These are phyloP conservation scores for Priceomyces castillae DNA, from an alignment of 805 yeast genomes.

Conservation along the genomic window DNA sequence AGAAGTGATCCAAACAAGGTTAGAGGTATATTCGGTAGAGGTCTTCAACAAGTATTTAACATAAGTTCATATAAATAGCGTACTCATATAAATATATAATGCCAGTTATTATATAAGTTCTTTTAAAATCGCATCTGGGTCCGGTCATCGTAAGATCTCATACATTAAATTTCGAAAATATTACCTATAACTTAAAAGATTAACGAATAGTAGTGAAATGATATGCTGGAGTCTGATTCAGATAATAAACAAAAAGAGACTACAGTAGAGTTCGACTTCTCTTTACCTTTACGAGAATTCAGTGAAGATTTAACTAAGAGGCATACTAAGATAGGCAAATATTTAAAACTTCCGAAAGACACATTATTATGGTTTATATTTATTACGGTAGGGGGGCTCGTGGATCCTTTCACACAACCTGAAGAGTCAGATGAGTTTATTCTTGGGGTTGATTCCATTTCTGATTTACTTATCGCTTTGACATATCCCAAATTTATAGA, in stretches of 20 bases:
- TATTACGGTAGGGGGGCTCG: conserved; percentile 19
- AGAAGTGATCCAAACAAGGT: conserved; percentile 27
- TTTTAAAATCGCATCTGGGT: not conserved
- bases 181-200: not conserved
- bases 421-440: conserved; percentile 52
- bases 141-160: not conserved
- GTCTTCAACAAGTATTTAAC: conserved; percentile 12
- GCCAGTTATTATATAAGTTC: not conserved
- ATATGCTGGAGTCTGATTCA: conserved; percentile 16
- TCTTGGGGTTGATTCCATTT: conserved; percentile 54
- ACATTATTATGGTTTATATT: conserved; percentile 15
- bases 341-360: conserved; percentile 16
- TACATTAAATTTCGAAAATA: not conserved
- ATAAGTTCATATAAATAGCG: conserved; percentile 1
- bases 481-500: conserved; percentile 14
- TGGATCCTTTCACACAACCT: conserved; percentile 73
- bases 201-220: conserved; percentile 13
- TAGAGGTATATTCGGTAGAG: conserved; percentile 38
- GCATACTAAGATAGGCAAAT: conserved; percentile 13
- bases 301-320: conserved; percentile 11
- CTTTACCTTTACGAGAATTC: conserved; percentile 11
- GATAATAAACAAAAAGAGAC: conserved; percentile 13
- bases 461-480: conserved; percentile 50
- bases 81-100: not conserved
- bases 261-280: conserved; percentile 15